phyloP scores from a whole-genome alignment of 495 filamentous ascomycete species.

The Penicillium arizonense region DNA sequence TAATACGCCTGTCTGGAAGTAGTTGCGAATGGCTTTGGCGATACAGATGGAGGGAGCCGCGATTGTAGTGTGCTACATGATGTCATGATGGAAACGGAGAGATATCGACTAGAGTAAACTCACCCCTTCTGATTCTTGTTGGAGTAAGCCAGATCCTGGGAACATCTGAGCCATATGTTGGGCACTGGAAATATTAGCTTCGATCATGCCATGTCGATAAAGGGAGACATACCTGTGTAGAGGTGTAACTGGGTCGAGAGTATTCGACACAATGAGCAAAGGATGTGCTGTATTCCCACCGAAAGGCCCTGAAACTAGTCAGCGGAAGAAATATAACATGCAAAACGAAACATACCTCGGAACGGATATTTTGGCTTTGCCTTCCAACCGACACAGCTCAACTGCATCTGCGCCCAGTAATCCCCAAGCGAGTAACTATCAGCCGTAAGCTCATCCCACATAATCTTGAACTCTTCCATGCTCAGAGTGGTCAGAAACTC shows the following conservation, averaged over 20 bases:
- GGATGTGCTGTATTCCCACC: constrained; percentile 49
- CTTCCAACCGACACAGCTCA: constrained; percentile 58
- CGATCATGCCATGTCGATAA: not conserved
- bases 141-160: constrained; percentile 50
- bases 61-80: constrained; percentile 44
- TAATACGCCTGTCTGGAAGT: constrained; percentile 48
- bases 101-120: constrained; percentile 17
- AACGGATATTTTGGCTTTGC: constrained; percentile 59
- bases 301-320: constrained; percentile 25
- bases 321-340: not conserved
- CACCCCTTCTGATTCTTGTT: constrained; percentile 56
- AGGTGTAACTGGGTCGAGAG: constrained; percentile 60
- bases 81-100: not conserved
- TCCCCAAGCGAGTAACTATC: constrained; percentile 54
- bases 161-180: constrained; percentile 50
- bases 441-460: constrained; percentile 41
- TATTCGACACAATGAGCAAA: constrained; percentile 59
- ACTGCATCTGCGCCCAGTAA: constrained; percentile 54
- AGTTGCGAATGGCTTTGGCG: constrained; percentile 38
- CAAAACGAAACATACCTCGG: constrained; percentile 26
- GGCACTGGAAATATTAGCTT: constrained; percentile 33
- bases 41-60: constrained; percentile 49
- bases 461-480: constrained; percentile 41
- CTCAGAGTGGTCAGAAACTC: constrained; percentile 40
- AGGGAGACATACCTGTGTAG: constrained; percentile 31